These are phyloP conservation scores for Colletotrichum acutatum DNA, from an alignment of 2,329 filamentous ascomycete genomes.

Conservation along the genomic window DNA sequence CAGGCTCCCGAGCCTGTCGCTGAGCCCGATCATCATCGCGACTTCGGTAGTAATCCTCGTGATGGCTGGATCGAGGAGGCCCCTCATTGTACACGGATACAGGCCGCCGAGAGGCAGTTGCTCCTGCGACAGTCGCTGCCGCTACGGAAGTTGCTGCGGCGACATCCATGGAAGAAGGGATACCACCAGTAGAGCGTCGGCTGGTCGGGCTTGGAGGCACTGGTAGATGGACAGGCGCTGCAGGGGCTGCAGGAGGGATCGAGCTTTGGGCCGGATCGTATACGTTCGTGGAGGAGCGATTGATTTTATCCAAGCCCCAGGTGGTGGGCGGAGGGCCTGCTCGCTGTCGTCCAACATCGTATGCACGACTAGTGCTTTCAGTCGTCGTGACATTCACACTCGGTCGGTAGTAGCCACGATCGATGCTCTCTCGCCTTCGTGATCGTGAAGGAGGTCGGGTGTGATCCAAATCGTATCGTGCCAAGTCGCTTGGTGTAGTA, in stretches of 20 bases:
- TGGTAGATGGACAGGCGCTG: slow-evolving; percentile 45
- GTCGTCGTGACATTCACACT: slow-evolving; percentile 52
- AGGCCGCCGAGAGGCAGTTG: slow-evolving; percentile 50
- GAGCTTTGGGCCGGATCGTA: slow-evolving; percentile 63
- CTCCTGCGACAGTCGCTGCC: slow-evolving; percentile 38
- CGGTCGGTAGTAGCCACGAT: slow-evolving; percentile 66
- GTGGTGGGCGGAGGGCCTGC: slow-evolving; percentile 75
- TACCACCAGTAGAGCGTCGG: slow-evolving; percentile 33
- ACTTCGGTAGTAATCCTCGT: slow-evolving; percentile 60
- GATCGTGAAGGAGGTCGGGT: slow-evolving; percentile 52
- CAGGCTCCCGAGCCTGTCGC: slow-evolving; percentile 53
- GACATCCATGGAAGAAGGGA: slow-evolving; percentile 23
- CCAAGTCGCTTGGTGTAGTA: slow-evolving; percentile 71
- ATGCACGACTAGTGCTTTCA: slow-evolving; percentile 40
- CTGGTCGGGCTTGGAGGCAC: slow-evolving; percentile 49
- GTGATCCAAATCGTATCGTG: slow-evolving; percentile 70
- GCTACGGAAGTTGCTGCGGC: slow-evolving; percentile 23
- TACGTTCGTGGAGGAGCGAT: slow-evolving; percentile 51
- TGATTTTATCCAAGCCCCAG: slow-evolving; percentile 77
- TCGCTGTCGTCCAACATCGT: slow-evolving; percentile 44
- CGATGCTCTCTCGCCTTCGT: slow-evolving; percentile 64
- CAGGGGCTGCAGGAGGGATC: slow-evolving; percentile 51
- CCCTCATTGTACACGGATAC: slow-evolving; percentile 66
- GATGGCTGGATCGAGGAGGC: slow-evolving; percentile 53
- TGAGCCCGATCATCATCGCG: slow-evolving; percentile 59